phyloP scores from a whole-genome alignment of 179 eudicot genomes.

The Heliamphora pulchella region DNA sequence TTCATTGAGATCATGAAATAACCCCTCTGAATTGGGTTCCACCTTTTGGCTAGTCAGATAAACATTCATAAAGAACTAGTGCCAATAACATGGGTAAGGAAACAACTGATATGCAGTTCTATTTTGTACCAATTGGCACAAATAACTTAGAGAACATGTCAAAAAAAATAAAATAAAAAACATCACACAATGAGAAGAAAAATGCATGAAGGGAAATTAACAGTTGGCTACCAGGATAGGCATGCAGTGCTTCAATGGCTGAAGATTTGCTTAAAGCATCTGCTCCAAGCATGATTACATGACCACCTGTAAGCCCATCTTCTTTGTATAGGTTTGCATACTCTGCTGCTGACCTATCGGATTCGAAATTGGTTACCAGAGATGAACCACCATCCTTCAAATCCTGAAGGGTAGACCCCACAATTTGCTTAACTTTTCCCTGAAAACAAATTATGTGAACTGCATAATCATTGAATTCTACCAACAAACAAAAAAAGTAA shows the following conservation, averaged over 20 bases:
- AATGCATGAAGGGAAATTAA: neutral
- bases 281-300: slow-evolving; percentile 93
- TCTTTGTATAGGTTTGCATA: slow-evolving; percentile 75
- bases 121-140: neutral
- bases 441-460: slow-evolving; percentile 22
- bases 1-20: neutral
- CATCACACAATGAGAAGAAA: neutral
- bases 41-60: neutral
- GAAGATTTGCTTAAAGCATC: slow-evolving; percentile 73
- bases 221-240: slow-evolving; percentile 67
- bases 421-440: slow-evolving; percentile 99
- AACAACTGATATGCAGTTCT: neutral
- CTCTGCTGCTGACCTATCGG: slow-evolving; percentile 75
- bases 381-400: slow-evolving; percentile 37
- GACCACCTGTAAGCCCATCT: slow-evolving; percentile 85
- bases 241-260: slow-evolving; percentile 67
- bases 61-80: neutral
- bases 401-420: slow-evolving; percentile 88
- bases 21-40: neutral
- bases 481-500: too few species aligned
- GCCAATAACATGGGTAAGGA: neutral
- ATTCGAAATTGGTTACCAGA: slow-evolving; percentile 79
- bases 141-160: neutral
- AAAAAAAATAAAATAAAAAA: neutral
- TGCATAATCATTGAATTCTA: too few species aligned